phyloP scores from a whole-genome alignment of 768 basidiomycete species.

The Rhizopogon rudus region DNA sequence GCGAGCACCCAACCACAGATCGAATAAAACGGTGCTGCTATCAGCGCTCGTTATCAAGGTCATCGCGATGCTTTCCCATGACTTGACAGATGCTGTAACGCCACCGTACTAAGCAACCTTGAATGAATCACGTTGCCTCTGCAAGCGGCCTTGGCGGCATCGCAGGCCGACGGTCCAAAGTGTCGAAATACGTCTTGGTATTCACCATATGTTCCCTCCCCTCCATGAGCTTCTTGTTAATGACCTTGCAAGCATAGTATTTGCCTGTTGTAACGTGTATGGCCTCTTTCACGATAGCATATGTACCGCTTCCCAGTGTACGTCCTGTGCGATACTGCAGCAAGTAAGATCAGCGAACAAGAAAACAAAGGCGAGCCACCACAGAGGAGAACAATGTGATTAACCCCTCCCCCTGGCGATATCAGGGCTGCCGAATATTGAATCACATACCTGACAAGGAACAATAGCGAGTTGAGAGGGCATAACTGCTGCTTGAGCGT shows the following conservation, averaged over 20 bases:
- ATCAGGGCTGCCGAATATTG: not conserved
- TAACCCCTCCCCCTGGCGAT: slow-evolving; percentile 1
- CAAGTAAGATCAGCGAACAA: not conserved
- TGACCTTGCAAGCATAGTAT: slow-evolving; percentile 99
- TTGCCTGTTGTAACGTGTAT: slow-evolving; percentile 89
- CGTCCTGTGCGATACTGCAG: slow-evolving; percentile 81
- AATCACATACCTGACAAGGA: slow-evolving; percentile 38
- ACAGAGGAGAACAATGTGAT: not conserved
- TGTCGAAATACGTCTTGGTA: not conserved
- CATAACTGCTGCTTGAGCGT: slow-evolving; percentile 17
- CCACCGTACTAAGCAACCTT: not conserved
- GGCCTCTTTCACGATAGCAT: slow-evolving; percentile 93
- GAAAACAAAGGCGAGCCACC: slow-evolving; percentile 5
- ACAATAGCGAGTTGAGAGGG: slow-evolving; percentile 32
- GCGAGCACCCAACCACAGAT: not conserved
- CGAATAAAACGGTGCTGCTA: slow-evolving; percentile 6
- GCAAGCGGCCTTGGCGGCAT: not conserved
- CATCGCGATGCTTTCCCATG: slow-evolving; percentile 9
- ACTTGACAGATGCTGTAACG: not conserved
- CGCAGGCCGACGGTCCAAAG: not conserved
- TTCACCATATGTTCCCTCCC: slow-evolving; percentile 96
- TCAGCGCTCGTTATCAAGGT: slow-evolving; percentile 7
- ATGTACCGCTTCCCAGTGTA: slow-evolving; percentile 88
- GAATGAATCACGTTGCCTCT: not conserved
- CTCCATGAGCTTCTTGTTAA: slow-evolving; percentile 99